A percentile compares a stretch with the other conserved stretches of the same genome.
Evolutionary conservation across 495 filamentous ascomycete species (phyloP).

Genomic region (Lichina pygmaea): DNA sequence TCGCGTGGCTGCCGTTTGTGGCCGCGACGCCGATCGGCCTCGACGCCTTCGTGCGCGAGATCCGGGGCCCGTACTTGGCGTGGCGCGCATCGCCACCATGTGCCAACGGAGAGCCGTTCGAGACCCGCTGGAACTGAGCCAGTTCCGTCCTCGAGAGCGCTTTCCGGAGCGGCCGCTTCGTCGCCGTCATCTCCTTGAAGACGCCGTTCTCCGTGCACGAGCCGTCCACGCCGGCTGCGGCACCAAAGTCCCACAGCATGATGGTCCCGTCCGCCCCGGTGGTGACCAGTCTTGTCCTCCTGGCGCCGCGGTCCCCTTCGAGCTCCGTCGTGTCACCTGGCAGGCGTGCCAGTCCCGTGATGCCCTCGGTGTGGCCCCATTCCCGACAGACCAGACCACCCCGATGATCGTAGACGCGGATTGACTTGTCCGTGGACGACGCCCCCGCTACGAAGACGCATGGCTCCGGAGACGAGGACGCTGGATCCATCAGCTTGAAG

Average conservation of each 20-base stretch:
- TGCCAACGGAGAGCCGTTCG: background rate
- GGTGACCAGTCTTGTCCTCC: slow-evolving; percentile 29
- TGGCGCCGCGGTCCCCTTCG: slow-evolving; percentile 14
- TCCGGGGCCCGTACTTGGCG: slow-evolving; percentile 8
- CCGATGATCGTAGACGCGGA: slow-evolving; percentile 62
- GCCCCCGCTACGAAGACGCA: slow-evolving; percentile 42
- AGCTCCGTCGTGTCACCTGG: slow-evolving; percentile 12
- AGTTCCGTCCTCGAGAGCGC: slow-evolving; percentile 55
- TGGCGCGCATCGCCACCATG: too few species aligned
- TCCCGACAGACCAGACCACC: slow-evolving; percentile 58
- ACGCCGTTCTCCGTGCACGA: background rate
- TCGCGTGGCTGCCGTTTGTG: too few species aligned
- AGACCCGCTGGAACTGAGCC: slow-evolving; percentile 39
- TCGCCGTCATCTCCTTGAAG: slow-evolving; percentile 20
- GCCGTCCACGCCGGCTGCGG: background rate
- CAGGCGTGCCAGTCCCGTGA: slow-evolving; percentile 48
- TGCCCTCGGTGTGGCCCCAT: slow-evolving; percentile 81
- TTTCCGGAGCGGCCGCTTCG: slow-evolving; percentile 37
- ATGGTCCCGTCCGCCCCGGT: slow-evolving; percentile 63
- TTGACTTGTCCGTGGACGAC: slow-evolving; percentile 83
- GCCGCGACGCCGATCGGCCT: too few species aligned
- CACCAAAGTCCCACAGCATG: slow-evolving; percentile 41
- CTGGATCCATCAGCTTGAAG: slow-evolving; percentile 9
- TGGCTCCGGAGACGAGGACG: slow-evolving; percentile 1
- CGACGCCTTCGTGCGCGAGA: slow-evolving; percentile 24